Evolutionary conservation across 1,284 basidiomycete species (phyloP), one percentile per base, ranked within the genome.

Genomic region (Moesziomyces sp.): DNA sequence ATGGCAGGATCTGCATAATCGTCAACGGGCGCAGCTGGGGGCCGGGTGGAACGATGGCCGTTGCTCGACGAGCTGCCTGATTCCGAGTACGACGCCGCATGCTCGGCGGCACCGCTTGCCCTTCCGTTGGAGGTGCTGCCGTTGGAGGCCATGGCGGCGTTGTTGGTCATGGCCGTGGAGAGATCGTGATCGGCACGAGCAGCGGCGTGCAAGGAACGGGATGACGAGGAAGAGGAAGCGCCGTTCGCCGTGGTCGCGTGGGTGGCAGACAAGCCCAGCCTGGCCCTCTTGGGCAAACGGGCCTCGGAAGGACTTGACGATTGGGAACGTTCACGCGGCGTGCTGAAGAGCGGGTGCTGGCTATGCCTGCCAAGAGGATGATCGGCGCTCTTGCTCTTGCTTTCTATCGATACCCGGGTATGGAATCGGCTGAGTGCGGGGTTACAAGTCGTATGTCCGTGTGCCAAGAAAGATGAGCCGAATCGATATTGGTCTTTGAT

Each of bases 221-320:
- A 11, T 13, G 30, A 33, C 1, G 30, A 11, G 30, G 30, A 33
- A 33, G 30, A 33, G 10, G 30, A 33, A 33, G 30, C 30, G 30
- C 30, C 13, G 30, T 33, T 33, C 2, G 30, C 30, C 10, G 30
- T 11, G 11, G 13, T 4, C 58, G 59, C 58, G 56, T 52, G 54
- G 45, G 66, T 38, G 13, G 52, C 21, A 13, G 30, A 35, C 8
- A 59, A 46, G 10, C 46, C 38, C 24, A 63, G 54, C 66, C 66
- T 63, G 46, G 60, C 66, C 58, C 66, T 63, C 42, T 69, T 69
- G 24, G 52, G 49, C 56, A 38, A 28, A 45, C 52, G 66, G 33
- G 59, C 66, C 66, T 69, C 60, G 60, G 56, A 54, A 49, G 66
- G 60, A 30, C 59, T 58, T 48, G 51, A 38, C 8, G 59, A 46